Base-by-base conservation (phyloP, 2,329 filamentous ascomycete species). In the Myrmaecium sp. region DNA sequence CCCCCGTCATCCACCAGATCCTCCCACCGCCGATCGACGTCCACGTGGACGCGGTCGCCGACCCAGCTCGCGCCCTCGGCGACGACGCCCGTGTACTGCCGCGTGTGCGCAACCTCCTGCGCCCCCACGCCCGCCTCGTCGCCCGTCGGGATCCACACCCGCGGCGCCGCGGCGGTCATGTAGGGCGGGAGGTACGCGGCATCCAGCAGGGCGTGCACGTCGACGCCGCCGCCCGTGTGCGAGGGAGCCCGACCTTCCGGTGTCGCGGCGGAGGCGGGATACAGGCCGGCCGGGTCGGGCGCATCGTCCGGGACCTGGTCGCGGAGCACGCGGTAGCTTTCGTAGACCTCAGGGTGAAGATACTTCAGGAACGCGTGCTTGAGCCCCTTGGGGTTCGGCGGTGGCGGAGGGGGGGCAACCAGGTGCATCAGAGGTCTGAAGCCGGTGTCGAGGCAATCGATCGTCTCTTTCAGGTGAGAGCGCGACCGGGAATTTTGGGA, bases 281-380 rank as follows among this genome's bases (percentile, higher is more conserved):
- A 13, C 5, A 5, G 8, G 9, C 6, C 11, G 0, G 8, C 3
- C 6, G 24, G 16, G 7, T 28, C 26, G 5, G 27, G 27, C 5
- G 20, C 5, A 6, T 11, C 27, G 11, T 3, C n/a, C 2, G 15
- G n/a, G 13, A 28, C 4, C 8, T 12, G 21, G 5, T 16, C 12
- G 6, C 13, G 15, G 10, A 28, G 21, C 6, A 5, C 13, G 2
- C 12, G 10, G 3, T 12, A 28, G 16, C 17, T n/a, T 4, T 12
- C 6, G 9, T 28, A 28, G 11, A 28, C 14, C 14, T 28, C 27
- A 9, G 27, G 27, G 9, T 28, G 27, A 4, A 28, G 21, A 7
- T 13, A 28, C 3, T 4, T 13, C 16, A 28, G 27, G 5, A 18
- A n/a, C 4, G 3, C 4, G 21, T 28, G 27, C 11, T n/a, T n/a